Percentiles rank a stretch among this genome's conserved stretches.
Conservation (phyloP, 257 asterid species). For the Solanum medicagineum region DNA sequence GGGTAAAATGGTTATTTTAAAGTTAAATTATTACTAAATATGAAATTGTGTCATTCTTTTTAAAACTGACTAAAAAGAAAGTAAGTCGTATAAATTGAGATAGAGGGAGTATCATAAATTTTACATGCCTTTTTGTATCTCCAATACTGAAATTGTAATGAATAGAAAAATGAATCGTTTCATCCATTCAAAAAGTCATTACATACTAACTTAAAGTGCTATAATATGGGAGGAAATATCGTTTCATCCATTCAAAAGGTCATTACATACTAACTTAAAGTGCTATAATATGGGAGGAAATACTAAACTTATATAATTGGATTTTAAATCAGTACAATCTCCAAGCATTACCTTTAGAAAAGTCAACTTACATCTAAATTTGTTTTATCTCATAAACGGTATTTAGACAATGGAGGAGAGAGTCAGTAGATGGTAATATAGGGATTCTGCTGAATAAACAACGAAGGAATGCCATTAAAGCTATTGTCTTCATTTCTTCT, state of each 20-base stretch:
- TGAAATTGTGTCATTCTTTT: too few species aligned
- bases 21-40: too few species aligned
- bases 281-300: background rate
- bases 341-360: background rate
- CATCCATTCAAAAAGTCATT: background rate
- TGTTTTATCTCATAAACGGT: background rate
- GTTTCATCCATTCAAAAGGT: background rate
- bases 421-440: background rate
- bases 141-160: background rate
- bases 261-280: background rate
- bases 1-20: too few species aligned
- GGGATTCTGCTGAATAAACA: background rate
- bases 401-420: background rate
- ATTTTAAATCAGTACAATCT: background rate
- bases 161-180: background rate
- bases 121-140: background rate
- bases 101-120: background rate
- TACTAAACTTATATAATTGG: too few species aligned
- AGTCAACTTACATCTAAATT: background rate
- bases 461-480: background rate
- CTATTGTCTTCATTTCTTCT: background rate
- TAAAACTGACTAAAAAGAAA: too few species aligned
- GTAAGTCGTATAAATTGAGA: too few species aligned
- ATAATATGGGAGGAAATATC: background rate
- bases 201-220: background rate